Percentiles rank a stretch among this genome's conserved stretches.
Conservation (phyloP, 2,329 filamentous ascomycete genomes). For the Aspergillus sp. region DNA sequence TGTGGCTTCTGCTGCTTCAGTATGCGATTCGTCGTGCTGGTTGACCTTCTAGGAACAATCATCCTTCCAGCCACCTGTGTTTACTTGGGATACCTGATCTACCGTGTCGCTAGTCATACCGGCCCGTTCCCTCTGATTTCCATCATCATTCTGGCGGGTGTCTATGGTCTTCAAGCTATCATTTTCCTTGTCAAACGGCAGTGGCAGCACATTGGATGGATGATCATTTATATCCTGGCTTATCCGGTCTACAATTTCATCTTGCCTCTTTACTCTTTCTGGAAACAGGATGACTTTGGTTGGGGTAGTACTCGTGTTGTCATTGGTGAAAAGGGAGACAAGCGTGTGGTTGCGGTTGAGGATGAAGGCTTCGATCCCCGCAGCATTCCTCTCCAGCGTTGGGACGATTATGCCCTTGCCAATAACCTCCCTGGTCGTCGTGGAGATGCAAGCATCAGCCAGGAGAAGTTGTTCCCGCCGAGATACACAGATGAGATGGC, state of each 20-base stretch:
- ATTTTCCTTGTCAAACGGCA: constrained; percentile 96
- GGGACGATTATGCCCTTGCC: constrained; percentile 87
- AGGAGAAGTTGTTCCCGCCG: constrained; percentile 54
- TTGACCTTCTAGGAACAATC: constrained; percentile 88
- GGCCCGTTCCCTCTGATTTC: constrained; percentile 84
- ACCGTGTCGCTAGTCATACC: constrained; percentile 61
- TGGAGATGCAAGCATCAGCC: constrained; percentile 61
- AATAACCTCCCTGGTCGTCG: constrained; percentile 91
- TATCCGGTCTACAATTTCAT: constrained; percentile 91
- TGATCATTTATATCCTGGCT: constrained; percentile 96
- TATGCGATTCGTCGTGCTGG: constrained; percentile 94
- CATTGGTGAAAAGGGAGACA: constrained; percentile 86
- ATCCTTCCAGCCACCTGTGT: constrained; percentile 84
- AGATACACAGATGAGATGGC: constrained; percentile 71
- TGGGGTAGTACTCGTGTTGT: constrained; percentile 99
- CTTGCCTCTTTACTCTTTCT: constrained; percentile 95
- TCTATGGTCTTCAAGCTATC: constrained; percentile 91
- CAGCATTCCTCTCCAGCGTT: constrained; percentile 88
- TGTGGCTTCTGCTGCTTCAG: constrained; percentile 99
- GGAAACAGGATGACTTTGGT: constrained; percentile 98
- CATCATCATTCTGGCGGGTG: constrained; percentile 79
- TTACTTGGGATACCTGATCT: constrained; percentile 85
- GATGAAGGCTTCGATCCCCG: constrained; percentile 86
- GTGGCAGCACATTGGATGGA: constrained; percentile 99
- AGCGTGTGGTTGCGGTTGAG: constrained; percentile 79